A percentile compares a stretch with the other conserved stretches of the same genome.
These are phyloP conservation scores for Mitragyna speciosa DNA, from an alignment of 257 asterid species.

Conservation along the genomic window DNA sequence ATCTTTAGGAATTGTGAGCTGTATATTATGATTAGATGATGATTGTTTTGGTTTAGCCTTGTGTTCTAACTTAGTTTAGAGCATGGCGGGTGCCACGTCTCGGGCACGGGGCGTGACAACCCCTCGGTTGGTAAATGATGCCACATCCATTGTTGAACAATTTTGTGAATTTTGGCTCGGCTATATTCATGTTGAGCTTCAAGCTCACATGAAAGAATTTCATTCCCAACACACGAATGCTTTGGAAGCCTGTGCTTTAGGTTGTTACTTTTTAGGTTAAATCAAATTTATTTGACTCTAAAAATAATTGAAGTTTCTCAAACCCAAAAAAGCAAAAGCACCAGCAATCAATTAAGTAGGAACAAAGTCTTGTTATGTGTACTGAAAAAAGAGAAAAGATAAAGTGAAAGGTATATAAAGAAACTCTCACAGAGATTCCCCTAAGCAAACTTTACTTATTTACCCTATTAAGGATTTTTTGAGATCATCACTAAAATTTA, in stretches of 20 bases:
- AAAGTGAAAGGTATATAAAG: constrained; percentile 41
- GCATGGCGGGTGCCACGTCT: too few species aligned
- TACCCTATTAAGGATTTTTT: not conserved
- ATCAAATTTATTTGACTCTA: not conserved
- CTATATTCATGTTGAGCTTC: too few species aligned
- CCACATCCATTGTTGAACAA: too few species aligned
- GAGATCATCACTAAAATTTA: constrained; percentile 14
- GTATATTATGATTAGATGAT: too few species aligned
- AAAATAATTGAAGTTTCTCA: not conserved
- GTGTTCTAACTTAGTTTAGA: too few species aligned
- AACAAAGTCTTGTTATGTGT: constrained; percentile 28
- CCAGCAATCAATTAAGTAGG: constrained; percentile 21
- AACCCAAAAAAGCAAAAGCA: constrained; percentile 7
- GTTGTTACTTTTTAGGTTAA: not conserved
- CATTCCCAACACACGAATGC: not conserved
- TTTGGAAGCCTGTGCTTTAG: not conserved
- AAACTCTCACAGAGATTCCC: constrained; percentile 31
- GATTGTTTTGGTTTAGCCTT: too few species aligned
- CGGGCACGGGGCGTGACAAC: too few species aligned
- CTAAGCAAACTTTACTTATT: constrained; percentile 14
- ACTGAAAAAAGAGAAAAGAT: constrained; percentile 24
- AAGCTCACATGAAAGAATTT: not conserved
- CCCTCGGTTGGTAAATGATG: too few species aligned
- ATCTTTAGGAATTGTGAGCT: too few species aligned
- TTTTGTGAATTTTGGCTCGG: too few species aligned